Evolutionary conservation across 176 grass and related monocot species (phyloP).

Genomic region (Metroxylon sagu): DNA sequence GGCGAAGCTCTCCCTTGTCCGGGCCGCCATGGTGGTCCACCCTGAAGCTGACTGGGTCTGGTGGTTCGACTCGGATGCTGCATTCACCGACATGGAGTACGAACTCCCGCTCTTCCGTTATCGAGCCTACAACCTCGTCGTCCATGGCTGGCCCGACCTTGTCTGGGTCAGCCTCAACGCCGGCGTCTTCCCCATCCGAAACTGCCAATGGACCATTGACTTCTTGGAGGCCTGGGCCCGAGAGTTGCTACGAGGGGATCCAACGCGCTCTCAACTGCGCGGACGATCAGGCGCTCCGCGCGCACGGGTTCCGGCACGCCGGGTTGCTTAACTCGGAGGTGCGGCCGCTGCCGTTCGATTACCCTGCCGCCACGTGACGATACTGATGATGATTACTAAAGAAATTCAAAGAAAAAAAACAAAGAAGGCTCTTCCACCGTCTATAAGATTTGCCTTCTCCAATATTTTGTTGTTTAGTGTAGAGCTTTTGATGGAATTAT

Average conservation of each 20-base stretch:
- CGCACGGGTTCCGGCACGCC: slow-evolving; percentile 46
- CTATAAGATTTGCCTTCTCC: no score
- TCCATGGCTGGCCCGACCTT: slow-evolving; percentile 60
- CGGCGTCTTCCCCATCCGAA: slow-evolving; percentile 79
- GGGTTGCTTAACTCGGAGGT: slow-evolving; percentile 41
- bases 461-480: no score
- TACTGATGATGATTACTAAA: no score
- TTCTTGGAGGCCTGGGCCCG: slow-evolving; percentile 64
- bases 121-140: slow-evolving; percentile 55
- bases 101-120: slow-evolving; percentile 41
- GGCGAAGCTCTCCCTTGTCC: slow-evolving; percentile 60
- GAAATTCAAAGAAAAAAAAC: no score
- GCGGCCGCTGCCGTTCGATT: slow-evolving; percentile 52
- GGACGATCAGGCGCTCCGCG: slow-evolving; percentile 78
- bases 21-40: slow-evolving; percentile 72
- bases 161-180: slow-evolving; percentile 90
- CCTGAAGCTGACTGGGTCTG: slow-evolving; percentile 87
- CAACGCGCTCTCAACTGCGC: slow-evolving; percentile 69
- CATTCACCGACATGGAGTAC: slow-evolving; percentile 93
- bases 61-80: slow-evolving; percentile 94
- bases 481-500: no score
- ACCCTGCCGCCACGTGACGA: no score
- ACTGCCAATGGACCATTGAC: slow-evolving; percentile 93
- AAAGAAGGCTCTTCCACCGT: no score
- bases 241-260: slow-evolving; percentile 63